Conservation (phyloP, 805 yeast species). For the Limtongia smithiae region DNA sequence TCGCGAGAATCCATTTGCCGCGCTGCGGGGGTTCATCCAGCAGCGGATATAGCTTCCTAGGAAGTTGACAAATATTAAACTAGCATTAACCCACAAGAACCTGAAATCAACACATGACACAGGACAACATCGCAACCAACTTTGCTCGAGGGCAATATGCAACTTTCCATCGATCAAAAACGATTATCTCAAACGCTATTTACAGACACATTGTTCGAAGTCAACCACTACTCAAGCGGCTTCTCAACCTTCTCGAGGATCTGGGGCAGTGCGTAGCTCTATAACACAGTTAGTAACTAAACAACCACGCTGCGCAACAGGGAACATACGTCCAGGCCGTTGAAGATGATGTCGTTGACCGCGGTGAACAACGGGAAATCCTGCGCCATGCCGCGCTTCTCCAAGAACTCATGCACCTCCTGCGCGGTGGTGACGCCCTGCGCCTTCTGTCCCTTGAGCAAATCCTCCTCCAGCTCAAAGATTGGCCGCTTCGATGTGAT, state of each 20-base stretch:
- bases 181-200: no score
- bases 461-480: conserved; percentile 73
- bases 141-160: no score
- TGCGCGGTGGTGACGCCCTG: conserved; percentile 89
- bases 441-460: conserved; percentile 93
- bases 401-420: conserved; percentile 85
- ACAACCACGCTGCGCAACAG: background rate
- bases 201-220: no score
- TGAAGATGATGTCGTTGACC: conserved; percentile 79
- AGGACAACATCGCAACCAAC: no score
- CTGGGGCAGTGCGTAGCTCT: conserved; percentile 17
- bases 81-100: no score
- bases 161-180: no score
- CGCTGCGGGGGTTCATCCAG: conserved; percentile 58
- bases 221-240: background rate
- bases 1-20: conserved; percentile 58
- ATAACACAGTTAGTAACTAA: background rate
- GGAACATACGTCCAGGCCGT: conserved; percentile 44
- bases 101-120: no score
- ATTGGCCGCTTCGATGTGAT: conserved; percentile 60
- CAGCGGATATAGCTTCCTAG: conserved; percentile 28
- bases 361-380: conserved; percentile 82
- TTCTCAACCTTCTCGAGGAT: conserved; percentile 20
- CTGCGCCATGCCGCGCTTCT: conserved; percentile 46
- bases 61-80: background rate